These are phyloP conservation scores for Penicillium riverlandense DNA, from an alignment of 495 filamentous ascomycete species.

Conservation along the genomic window DNA sequence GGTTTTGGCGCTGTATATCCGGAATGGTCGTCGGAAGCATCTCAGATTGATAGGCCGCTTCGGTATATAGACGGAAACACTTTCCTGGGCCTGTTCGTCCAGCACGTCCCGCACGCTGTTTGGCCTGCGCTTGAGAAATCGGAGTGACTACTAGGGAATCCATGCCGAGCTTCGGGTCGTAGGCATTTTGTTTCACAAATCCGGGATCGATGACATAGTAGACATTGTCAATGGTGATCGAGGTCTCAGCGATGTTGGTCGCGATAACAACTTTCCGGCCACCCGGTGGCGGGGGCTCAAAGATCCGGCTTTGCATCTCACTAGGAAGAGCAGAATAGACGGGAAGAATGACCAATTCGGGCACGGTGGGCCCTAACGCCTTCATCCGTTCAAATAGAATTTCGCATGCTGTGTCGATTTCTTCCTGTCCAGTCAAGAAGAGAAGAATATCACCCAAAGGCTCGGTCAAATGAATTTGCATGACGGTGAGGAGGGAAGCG, in stretches of 20 bases:
- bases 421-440: constrained; percentile 95
- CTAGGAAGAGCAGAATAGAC: constrained; percentile 89
- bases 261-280: constrained; percentile 94
- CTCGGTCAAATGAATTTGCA: constrained; percentile 96
- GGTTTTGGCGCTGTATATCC: constrained; percentile 93
- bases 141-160: constrained; percentile 92
- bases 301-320: constrained; percentile 91
- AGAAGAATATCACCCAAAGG: constrained; percentile 86
- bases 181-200: constrained; percentile 96
- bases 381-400: constrained; percentile 95
- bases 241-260: constrained; percentile 97
- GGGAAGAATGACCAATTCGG: constrained; percentile 86
- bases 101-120: constrained; percentile 87
- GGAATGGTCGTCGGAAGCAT: constrained; percentile 95
- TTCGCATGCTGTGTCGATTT: constrained; percentile 94
- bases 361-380: constrained; percentile 80
- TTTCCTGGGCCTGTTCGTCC: constrained; percentile 95
- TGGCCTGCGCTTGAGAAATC: constrained; percentile 94
- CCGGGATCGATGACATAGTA: constrained; percentile 97
- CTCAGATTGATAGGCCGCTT: constrained; percentile 90
- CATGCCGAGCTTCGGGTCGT: constrained; percentile 96
- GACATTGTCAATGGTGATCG: constrained; percentile 94
- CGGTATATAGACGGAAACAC: constrained; percentile 93
- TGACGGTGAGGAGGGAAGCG: constrained; percentile 88
- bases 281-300: constrained; percentile 85